Evolutionary conservation across 2,329 filamentous ascomycete genomes (phyloP).

Genomic region (Pyrenochaeta sp.): DNA sequence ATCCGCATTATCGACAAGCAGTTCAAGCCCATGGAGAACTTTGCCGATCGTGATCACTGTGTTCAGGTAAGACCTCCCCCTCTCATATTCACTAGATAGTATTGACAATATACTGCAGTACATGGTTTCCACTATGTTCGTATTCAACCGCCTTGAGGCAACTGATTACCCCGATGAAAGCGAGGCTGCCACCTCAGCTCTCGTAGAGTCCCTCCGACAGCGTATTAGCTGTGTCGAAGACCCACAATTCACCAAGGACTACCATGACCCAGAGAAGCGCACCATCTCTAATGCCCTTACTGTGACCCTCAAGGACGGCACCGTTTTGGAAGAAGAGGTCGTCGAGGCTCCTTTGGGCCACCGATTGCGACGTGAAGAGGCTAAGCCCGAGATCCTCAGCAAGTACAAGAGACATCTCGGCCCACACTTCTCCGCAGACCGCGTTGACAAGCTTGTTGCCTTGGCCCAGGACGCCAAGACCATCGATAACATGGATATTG

Average conservation of each 20-base stretch:
- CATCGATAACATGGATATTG: slow-evolving; percentile 82
- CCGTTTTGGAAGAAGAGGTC: slow-evolving; percentile 85
- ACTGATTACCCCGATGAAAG: slow-evolving; percentile 92
- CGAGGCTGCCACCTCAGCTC: slow-evolving; percentile 87
- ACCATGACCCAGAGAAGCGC: slow-evolving; percentile 91
- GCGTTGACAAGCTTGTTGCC: slow-evolving; percentile 83
- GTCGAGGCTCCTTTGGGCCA: slow-evolving; percentile 96
- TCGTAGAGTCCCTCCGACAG: slow-evolving; percentile 90
- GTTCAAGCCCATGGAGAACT: slow-evolving; percentile 99
- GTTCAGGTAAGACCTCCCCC: slow-evolving; percentile 70
- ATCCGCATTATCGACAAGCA: slow-evolving; percentile 99
- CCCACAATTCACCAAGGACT: slow-evolving; percentile 91
- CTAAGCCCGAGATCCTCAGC: slow-evolving; percentile 93
- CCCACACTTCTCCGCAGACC: slow-evolving; percentile 79
- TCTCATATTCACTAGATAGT: neutral
- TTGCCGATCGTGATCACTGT: slow-evolving; percentile 98
- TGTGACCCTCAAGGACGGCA: slow-evolving; percentile 93
- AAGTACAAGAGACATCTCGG: slow-evolving; percentile 95
- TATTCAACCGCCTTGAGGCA: slow-evolving; percentile 91
- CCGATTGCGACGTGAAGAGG: slow-evolving; percentile 89
- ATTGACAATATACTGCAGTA: slow-evolving; percentile 61
- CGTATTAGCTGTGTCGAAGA: slow-evolving; percentile 98
- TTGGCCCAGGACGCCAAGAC: slow-evolving; percentile 77
- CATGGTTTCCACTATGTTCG: slow-evolving; percentile 97
- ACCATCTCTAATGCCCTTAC: slow-evolving; percentile 98